Base-by-base conservation (phyloP, 176 grass and related monocot species). In the Themeda triandra region DNA sequence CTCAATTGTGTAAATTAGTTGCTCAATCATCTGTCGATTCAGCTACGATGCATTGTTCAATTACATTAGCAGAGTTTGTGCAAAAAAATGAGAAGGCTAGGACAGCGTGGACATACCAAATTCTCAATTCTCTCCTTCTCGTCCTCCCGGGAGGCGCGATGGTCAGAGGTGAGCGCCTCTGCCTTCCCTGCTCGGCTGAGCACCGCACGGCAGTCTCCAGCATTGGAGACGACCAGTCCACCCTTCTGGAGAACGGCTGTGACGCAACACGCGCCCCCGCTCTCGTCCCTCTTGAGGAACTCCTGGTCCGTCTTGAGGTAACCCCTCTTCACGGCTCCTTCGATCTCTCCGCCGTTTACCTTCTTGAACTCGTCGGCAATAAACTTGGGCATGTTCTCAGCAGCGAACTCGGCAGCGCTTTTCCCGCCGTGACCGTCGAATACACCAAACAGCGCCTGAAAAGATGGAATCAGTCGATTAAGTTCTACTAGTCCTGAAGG, bases 371-470 rank as follows among this genome's bases (percentile, higher is more conserved):
- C 88, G 66, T 89, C 86, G 12, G 72, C 85, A 71, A 99, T 83
- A 71, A 92, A 88, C 39, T 88, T 78, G 9, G 92, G 89, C 87
- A 99, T 89, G 73, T 96, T 96, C 44, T 89, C 78, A 3, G 97
- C 91, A 67, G 90, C 88, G 63, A 99, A 99, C 77, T 99, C 93
- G 0, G 97, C 93, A 1, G 97, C 97, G 85, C 37, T 80, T 73
- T 96, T 96, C 17, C 97, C 97, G 5, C 88, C 91, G 83, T 99
- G 97, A 3, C 97, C 97, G 56, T 99, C 97, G 31, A 99, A 99
- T 28, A 99, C 89, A n/a, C 90, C 97, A 54, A 96, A 99, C 27
- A 99, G 84, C 25, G 97, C 90, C 97, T 99, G 87, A 9, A 82
- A 11, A 84, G 77, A 75, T 67, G 5, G 6, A 11, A 74, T 21